Evolutionary conservation across 495 filamentous ascomycete species (phyloP).

Genomic region (Penicillium paradoxum): DNA sequence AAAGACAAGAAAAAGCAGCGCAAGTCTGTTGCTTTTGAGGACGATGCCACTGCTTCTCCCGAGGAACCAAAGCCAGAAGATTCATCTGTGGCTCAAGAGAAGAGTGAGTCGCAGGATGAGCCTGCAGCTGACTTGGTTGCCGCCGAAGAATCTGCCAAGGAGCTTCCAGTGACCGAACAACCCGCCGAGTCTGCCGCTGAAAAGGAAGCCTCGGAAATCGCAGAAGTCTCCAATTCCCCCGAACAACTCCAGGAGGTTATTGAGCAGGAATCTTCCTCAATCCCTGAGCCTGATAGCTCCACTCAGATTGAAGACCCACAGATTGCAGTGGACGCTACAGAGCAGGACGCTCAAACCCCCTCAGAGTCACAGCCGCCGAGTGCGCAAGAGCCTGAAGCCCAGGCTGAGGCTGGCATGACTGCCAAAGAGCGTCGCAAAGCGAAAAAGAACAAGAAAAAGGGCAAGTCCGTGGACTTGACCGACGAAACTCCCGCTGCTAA

Average conservation of each 20-base stretch:
- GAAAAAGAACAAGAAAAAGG: slow-evolving; percentile 45
- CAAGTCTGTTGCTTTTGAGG: slow-evolving; percentile 20
- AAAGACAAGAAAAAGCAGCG: slow-evolving; percentile 25
- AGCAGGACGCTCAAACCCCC: neutral
- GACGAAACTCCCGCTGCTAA: slow-evolving; percentile 12
- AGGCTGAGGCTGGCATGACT: slow-evolving; percentile 15
- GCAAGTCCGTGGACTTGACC: slow-evolving; percentile 26
- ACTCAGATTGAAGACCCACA: neutral
- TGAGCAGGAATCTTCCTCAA: neutral
- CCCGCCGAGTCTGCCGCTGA: neutral
- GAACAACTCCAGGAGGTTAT: slow-evolving; percentile 4
- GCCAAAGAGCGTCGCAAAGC: slow-evolving; percentile 26
- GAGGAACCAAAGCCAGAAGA: slow-evolving; percentile 16
- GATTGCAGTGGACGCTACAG: neutral
- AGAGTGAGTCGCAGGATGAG: neutral
- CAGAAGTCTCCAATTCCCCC: neutral
- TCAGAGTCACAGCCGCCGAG: slow-evolving; percentile 10
- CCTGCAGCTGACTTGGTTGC: neutral
- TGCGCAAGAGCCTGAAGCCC: slow-evolving; percentile 8
- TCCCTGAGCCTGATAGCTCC: neutral
- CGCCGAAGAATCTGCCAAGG: neutral
- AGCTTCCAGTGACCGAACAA: neutral
- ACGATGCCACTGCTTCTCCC: slow-evolving; percentile 1
- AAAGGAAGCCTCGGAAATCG: neutral
- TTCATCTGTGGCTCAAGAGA: neutral